A percentile compares a stretch with the other conserved stretches of the same genome.
Evolutionary conservation across 139 green algal species (phyloP).

Genomic region (Chlorella ohadii): DNA sequence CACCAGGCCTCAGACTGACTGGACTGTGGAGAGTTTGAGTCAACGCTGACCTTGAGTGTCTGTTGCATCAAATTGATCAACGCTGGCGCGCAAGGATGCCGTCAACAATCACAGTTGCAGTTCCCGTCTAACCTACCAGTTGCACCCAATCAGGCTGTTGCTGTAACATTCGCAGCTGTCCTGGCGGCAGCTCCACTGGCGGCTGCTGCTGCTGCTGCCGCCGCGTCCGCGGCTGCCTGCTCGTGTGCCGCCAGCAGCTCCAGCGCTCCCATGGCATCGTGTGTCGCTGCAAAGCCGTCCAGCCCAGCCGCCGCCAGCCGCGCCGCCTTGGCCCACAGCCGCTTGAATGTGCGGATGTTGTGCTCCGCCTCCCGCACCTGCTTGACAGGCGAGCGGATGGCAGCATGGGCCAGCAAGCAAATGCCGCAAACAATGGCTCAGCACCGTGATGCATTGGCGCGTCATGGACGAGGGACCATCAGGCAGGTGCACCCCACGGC

Average conservation of each 20-base stretch:
- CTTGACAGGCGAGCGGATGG: neutral
- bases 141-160: neutral
- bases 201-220: neutral
- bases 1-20: neutral
- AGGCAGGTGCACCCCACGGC: no score
- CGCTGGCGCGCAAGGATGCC: no score
- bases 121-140: no score
- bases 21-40: neutral
- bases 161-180: neutral
- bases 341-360: conserved; percentile 58
- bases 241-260: conserved; percentile 36
- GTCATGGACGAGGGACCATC: no score
- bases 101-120: neutral
- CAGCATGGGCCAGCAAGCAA: neutral
- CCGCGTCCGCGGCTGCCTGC: neutral
- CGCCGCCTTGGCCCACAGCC: conserved; percentile 43
- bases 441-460: no score
- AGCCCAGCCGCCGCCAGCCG: conserved; percentile 39
- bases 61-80: no score
- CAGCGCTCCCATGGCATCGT: conserved; percentile 40
- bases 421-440: no score
- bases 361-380: conserved; percentile 63
- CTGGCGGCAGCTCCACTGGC: no score
- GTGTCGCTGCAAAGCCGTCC: conserved; percentile 7
- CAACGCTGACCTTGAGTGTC: no score